Conservation (phyloP, 2,329 filamentous ascomycete species). For the Diaporthe eres region DNA sequence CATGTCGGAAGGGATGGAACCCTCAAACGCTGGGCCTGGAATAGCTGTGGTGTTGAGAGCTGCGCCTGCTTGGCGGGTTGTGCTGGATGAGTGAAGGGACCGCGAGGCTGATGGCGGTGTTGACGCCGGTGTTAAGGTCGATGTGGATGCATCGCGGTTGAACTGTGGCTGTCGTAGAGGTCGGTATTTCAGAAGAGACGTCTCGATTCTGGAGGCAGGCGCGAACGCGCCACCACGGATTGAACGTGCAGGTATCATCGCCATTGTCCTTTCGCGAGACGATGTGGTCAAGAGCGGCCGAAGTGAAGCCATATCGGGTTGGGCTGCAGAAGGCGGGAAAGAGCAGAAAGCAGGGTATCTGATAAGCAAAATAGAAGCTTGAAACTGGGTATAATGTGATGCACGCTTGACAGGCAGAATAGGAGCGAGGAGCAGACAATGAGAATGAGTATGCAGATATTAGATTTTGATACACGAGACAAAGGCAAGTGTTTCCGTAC, state of each 20-base stretch:
- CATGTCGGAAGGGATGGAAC: constrained; percentile 23
- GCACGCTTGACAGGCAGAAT: constrained; percentile 29
- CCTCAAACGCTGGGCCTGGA: constrained; percentile 38
- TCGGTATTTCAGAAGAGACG: constrained; percentile 36
- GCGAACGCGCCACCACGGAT: constrained; percentile 26
- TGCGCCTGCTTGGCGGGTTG: constrained; percentile 30
- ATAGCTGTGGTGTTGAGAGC: constrained; percentile 40
- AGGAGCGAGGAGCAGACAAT: constrained; percentile 3
- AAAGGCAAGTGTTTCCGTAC: constrained; percentile 14
- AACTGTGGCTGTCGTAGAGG: constrained; percentile 42
- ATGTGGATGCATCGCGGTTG: constrained; percentile 37
- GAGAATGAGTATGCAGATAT: background rate
- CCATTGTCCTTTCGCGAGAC: constrained; percentile 16
- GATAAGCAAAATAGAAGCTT: constrained; percentile 23
- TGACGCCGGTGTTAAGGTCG: constrained; percentile 18
- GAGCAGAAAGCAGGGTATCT: background rate
- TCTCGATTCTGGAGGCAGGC: constrained; percentile 30
- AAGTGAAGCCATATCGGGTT: constrained; percentile 38
- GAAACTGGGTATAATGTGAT: constrained; percentile 22
- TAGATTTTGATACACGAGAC: constrained; percentile 24
- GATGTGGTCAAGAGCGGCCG: constrained; percentile 32
- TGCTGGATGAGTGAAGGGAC: constrained; percentile 47
- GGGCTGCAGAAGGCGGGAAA: constrained; percentile 4
- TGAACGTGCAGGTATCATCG: constrained; percentile 26
- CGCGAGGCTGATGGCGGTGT: constrained; percentile 44